Percentiles rank a stretch among this genome's conserved stretches.
Evolutionary conservation across 2,329 filamentous ascomycete genomes (phyloP).

Genomic region (Trichoderma citrinoviride): DNA sequence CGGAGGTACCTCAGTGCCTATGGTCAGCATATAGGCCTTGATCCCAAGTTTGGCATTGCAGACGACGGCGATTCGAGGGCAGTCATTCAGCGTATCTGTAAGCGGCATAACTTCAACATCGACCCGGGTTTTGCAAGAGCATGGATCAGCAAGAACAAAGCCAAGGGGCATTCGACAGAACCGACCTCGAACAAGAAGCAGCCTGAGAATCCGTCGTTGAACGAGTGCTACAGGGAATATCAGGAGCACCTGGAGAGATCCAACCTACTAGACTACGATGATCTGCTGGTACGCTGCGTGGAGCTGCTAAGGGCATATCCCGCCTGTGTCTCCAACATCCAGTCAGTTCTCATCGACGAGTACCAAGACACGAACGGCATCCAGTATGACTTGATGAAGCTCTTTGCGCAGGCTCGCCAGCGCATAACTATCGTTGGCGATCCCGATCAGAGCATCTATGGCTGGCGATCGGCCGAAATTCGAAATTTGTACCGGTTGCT

Average conservation of each 20-base stretch:
- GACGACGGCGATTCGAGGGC: slow-evolving; percentile 77
- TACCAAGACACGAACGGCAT: slow-evolving; percentile 97
- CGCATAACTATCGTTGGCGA: slow-evolving; percentile 95
- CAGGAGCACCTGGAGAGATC: slow-evolving; percentile 70
- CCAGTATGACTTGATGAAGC: slow-evolving; percentile 90
- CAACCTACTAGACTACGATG: slow-evolving; percentile 91
- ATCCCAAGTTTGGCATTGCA: slow-evolving; percentile 84
- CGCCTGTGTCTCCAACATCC: slow-evolving; percentile 81
- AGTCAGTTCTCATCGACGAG: slow-evolving; percentile 91
- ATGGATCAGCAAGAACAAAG: slow-evolving; percentile 71
- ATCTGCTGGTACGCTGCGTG: slow-evolving; percentile 79
- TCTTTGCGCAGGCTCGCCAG: slow-evolving; percentile 70
- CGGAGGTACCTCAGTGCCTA: slow-evolving; percentile 81
- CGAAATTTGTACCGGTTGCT: slow-evolving; percentile 81
- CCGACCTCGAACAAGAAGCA: slow-evolving; percentile 39
- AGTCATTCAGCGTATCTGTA: slow-evolving; percentile 79
- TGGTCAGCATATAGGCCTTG: slow-evolving; percentile 77
- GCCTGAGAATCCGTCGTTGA: slow-evolving; percentile 56
- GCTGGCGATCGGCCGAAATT: slow-evolving; percentile 90
- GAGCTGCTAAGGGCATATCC: slow-evolving; percentile 73
- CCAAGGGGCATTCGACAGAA: slow-evolving; percentile 50
- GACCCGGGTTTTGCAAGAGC: slow-evolving; percentile 69
- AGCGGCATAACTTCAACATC: slow-evolving; percentile 64
- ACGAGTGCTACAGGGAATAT: slow-evolving; percentile 70
- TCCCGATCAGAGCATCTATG: slow-evolving; percentile 96